These are phyloP conservation scores for Saccharomyces paradoxus DNA, from an alignment of 805 yeast genomes.

Conservation along the genomic window DNA sequence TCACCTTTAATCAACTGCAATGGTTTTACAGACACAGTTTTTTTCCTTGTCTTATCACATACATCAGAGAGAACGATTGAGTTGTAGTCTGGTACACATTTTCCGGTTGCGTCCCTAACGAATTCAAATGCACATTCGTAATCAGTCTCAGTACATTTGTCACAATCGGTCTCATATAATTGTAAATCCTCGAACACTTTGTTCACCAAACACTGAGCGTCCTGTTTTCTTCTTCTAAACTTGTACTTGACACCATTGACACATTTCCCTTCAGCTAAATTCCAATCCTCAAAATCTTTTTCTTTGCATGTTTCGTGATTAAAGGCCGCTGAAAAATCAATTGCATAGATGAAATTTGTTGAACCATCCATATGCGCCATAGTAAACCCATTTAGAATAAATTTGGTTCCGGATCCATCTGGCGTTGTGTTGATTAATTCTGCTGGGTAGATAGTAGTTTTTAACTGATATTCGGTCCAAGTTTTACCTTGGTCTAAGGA, in stretches of 20 bases:
- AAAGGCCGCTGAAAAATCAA: constrained; percentile 55
- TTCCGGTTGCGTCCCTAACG: constrained; percentile 29
- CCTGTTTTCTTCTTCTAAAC: constrained; percentile 54
- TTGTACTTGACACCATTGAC: constrained; percentile 61
- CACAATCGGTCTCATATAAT: constrained; percentile 47
- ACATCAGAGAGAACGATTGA: constrained; percentile 13
- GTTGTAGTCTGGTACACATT: constrained; percentile 40
- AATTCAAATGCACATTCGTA: constrained; percentile 62
- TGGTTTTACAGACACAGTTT: constrained; percentile 12
- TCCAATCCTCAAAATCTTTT: constrained; percentile 58
- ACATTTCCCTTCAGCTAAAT: constrained; percentile 38
- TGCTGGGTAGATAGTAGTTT: constrained; percentile 34
- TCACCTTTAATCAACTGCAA: constrained; percentile 11
- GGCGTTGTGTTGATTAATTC: constrained; percentile 44
- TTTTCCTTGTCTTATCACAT: constrained; percentile 12
- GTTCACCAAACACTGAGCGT: constrained; percentile 48
- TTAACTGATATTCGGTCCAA: constrained; percentile 50
- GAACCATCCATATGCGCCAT: constrained; percentile 6
- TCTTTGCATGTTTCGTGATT: constrained; percentile 35
- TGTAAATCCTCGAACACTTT: constrained; percentile 32
- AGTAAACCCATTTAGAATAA: constrained; percentile 41
- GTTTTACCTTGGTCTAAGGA: constrained; percentile 68
- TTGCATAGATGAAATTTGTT: constrained; percentile 17
- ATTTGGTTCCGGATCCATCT: constrained; percentile 61
- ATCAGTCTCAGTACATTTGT: constrained; percentile 52